These are phyloP conservation scores for Candida ovalis DNA, from an alignment of 805 yeast genomes.

Conservation along the genomic window DNA sequence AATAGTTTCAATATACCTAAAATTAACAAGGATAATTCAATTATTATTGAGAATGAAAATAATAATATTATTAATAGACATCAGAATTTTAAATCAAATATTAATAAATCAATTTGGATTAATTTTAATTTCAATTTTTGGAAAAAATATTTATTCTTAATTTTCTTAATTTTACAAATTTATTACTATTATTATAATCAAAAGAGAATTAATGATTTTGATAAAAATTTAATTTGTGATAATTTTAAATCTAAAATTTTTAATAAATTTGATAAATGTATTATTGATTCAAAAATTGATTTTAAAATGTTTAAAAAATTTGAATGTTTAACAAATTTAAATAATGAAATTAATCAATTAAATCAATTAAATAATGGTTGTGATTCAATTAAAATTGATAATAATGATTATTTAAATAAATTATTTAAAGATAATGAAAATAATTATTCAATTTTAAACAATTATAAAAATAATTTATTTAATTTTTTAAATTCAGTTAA, in stretches of 20 bases:
- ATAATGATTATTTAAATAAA: not conserved
- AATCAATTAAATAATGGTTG: not conserved
- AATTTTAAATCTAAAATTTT: not conserved
- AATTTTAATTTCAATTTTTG: too few relatives aligned
- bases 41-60: not conserved
- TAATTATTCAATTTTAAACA: too few relatives aligned
- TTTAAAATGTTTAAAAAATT: not conserved
- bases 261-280: not conserved
- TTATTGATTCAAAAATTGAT: too few relatives aligned
- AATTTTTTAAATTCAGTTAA: constrained; percentile 15
- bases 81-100: too few relatives aligned
- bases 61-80: not conserved
- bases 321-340: not conserved
- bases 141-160: too few relatives aligned
- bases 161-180: too few relatives aligned
- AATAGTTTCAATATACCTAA: constrained; percentile 15
- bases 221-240: too few relatives aligned
- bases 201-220: too few relatives aligned
- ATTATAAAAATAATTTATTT: too few relatives aligned
- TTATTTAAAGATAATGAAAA: not conserved
- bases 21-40: constrained; percentile 2
- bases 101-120: too few relatives aligned
- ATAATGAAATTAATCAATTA: not conserved
- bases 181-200: too few relatives aligned
- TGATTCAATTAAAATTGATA: not conserved